These are phyloP conservation scores for Crithidia fasciculata DNA, from an alignment of 208 protist species.

Conservation along the genomic window DNA sequence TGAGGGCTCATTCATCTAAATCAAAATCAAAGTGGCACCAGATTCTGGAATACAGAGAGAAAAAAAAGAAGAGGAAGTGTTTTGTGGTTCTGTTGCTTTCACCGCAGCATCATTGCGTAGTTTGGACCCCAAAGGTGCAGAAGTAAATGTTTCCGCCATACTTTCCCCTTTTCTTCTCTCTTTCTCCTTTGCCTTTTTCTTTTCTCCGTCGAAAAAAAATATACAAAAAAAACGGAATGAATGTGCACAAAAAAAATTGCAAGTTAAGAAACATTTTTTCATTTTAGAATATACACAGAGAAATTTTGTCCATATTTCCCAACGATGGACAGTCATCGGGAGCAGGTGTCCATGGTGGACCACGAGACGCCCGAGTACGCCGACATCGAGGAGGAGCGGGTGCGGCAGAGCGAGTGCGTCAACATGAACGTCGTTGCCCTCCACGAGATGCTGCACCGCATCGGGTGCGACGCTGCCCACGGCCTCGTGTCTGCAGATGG, in stretches of 20 bases:
- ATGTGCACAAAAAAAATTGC: not conserved
- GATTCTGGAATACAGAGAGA: no score
- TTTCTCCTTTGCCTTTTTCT: constrained; percentile 5
- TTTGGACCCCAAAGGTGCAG: no score
- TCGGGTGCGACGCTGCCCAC: constrained; percentile 7
- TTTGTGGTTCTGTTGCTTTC: no score
- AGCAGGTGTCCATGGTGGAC: constrained; percentile 38
- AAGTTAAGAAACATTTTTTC: not conserved
- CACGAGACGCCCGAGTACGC: constrained; percentile 33
- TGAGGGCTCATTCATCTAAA: no score
- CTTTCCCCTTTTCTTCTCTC: constrained; percentile 23
- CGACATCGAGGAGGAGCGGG: constrained; percentile 57
- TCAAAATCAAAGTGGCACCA: no score
- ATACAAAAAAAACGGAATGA: no score
- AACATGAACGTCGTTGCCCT: constrained; percentile 57
- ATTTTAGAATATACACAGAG: not conserved
- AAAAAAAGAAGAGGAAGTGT: no score
- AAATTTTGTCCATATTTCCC: constrained; percentile 1
- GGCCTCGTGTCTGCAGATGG: not conserved
- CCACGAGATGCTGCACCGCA: constrained; percentile 21
- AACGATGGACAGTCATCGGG: constrained; percentile 17
- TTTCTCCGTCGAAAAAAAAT: not conserved
- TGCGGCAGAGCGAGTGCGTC: constrained; percentile 73
- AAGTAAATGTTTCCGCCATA: not conserved
- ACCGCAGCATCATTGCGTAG: no score